Evolutionary conservation across 1,139 yeast species (phyloP).

Genomic region (Insectozyma bohioensis): DNA sequence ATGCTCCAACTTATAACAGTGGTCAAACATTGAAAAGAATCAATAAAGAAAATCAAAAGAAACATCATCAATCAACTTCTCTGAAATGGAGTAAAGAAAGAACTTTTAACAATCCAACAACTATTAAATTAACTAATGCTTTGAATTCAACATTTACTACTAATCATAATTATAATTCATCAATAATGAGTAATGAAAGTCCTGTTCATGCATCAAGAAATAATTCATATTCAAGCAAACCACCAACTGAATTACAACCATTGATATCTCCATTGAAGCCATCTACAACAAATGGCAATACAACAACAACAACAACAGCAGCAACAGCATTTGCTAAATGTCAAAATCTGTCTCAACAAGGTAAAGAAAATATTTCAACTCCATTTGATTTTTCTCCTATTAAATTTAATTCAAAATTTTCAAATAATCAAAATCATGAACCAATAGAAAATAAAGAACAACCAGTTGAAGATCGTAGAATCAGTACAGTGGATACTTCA

Average conservation of each 20-base stretch:
- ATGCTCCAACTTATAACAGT: background rate
- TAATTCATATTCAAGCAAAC: conserved; percentile 13
- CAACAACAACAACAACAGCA: background rate
- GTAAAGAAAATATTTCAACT: conserved; percentile 16
- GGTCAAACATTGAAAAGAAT: too few relatives aligned
- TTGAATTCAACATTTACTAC: conserved; percentile 16
- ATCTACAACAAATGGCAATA: conserved; percentile 3
- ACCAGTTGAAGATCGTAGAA: too few relatives aligned
- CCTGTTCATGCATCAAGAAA: conserved; percentile 18
- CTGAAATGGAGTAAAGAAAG: conserved; percentile 6
- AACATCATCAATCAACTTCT: background rate
- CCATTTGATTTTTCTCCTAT: conserved; percentile 13
- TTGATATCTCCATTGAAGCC: conserved; percentile 28
- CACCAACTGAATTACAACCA: conserved; percentile 26
- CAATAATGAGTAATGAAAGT: conserved; percentile 17
- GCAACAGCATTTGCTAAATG: background rate
- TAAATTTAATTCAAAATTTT: conserved; percentile 8
- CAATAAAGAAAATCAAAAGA: background rate
- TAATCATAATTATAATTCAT: conserved; percentile 10
- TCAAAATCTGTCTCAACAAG: conserved; percentile 5
- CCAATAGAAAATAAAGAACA: conserved; percentile 11
- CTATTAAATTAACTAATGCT: conserved; percentile 21
- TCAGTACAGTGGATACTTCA: conserved; percentile 34
- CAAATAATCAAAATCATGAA: conserved; percentile 2
- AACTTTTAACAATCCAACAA: conserved; percentile 17